phyloP scores from a whole-genome alignment of 371 early-diverging fungal species.

The Circinella minor region DNA sequence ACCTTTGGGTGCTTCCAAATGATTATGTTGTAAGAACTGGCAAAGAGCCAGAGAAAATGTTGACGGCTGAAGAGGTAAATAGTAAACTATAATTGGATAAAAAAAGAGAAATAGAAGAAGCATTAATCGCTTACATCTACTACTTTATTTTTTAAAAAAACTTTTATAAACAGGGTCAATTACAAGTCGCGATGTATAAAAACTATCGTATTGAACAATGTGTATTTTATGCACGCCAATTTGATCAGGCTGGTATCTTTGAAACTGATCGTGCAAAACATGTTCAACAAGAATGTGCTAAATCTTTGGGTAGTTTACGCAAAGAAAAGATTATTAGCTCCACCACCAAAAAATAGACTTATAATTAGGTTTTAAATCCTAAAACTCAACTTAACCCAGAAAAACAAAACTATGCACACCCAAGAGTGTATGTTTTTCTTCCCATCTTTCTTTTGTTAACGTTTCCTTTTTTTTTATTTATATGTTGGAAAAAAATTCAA shows the following conservation, averaged over 20 bases:
- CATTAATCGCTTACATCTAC: not conserved
- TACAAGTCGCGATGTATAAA: constrained; percentile 32
- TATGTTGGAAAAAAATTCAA: no score
- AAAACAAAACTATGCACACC: no score
- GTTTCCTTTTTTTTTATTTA: not conserved
- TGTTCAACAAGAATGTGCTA: constrained; percentile 43
- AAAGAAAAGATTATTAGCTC: constrained; percentile 38
- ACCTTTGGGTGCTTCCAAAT: constrained; percentile 43
- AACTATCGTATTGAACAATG: constrained; percentile 46
- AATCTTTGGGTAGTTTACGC: constrained; percentile 32
- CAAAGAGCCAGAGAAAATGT: constrained; percentile 30
- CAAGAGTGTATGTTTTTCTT: not conserved
- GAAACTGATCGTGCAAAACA: constrained; percentile 32
- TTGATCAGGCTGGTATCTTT: constrained; percentile 31
- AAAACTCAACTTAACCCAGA: no score
- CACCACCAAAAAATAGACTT: not conserved
- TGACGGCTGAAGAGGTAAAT: constrained; percentile 31
- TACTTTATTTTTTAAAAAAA: not conserved
- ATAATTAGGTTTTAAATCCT: not conserved
- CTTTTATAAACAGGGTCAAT: constrained; percentile 16
- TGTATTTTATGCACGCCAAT: constrained; percentile 45
- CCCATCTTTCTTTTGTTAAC: not conserved
- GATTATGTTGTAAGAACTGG: constrained; percentile 39
- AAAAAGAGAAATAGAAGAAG: not conserved
- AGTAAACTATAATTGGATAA: no score